These are phyloP conservation scores for Pholiota molesta DNA, from an alignment of 768 basidiomycete genomes.

Conservation along the genomic window DNA sequence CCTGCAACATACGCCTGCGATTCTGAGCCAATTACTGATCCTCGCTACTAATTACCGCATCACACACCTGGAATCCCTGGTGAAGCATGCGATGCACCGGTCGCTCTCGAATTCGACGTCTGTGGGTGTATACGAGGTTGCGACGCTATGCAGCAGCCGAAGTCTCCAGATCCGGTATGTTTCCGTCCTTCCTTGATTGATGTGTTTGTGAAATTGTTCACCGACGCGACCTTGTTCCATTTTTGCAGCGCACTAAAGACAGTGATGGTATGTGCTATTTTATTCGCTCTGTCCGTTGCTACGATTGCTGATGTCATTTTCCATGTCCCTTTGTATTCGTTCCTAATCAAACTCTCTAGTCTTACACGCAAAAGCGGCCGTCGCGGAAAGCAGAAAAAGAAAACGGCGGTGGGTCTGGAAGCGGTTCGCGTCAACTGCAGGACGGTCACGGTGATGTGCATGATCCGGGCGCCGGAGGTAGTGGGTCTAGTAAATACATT, in stretches of 20 bases:
- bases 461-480: conserved; percentile 26
- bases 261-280: conserved; percentile 64
- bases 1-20: conserved; percentile 87
- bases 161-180: conserved; percentile 86
- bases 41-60: conserved; percentile 85
- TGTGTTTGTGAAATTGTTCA: not conserved
- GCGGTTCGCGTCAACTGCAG: conserved; percentile 21
- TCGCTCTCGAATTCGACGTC: conserved; percentile 82
- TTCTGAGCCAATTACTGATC: conserved; percentile 84
- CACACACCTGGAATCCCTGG: conserved; percentile 71
- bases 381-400: conserved; percentile 56
- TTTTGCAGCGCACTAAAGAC: conserved; percentile 70
- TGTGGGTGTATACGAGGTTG: conserved; percentile 93
- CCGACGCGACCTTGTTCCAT: not conserved
- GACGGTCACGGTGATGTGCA: conserved; percentile 23
- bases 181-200: not conserved
- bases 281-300: not conserved
- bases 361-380: conserved; percentile 80
- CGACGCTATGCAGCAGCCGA: conserved; percentile 86
- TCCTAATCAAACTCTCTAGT: conserved; percentile 39
- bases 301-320: conserved; percentile 1
- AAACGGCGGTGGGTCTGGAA: conserved; percentile 32
- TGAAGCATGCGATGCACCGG: conserved; percentile 95
- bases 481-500: conserved; percentile 35
- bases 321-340: not conserved